Percentiles rank a stretch among this genome's conserved stretches.
phyloP scores from a whole-genome alignment of 441 rosid genomes.

The Euphorbia celastroides region DNA sequence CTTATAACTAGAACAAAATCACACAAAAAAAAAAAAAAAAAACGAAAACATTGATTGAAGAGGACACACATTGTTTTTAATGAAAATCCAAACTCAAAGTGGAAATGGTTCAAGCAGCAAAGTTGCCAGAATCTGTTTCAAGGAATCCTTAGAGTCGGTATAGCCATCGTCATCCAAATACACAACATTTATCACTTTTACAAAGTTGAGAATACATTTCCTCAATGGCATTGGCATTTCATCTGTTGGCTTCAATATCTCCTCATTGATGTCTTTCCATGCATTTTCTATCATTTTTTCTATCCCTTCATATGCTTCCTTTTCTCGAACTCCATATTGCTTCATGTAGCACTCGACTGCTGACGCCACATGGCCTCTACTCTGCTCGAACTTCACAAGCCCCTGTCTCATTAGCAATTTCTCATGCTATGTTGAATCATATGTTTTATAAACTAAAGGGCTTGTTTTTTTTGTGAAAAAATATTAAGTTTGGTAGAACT shows the following conservation, averaged over 20 bases:
- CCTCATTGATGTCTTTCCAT: slow-evolving; percentile 4
- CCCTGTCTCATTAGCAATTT: not conserved
- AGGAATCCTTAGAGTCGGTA: not conserved
- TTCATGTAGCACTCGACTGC: not conserved
- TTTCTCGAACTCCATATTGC: not conserved
- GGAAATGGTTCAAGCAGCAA: not conserved
- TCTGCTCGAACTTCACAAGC: not conserved
- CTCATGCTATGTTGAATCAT: no score
- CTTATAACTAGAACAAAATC: no score
- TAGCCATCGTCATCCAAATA: slow-evolving; percentile 2
- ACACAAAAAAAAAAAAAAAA: no score
- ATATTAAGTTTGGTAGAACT: no score
- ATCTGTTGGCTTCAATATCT: not conserved
- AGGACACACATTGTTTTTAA: no score
- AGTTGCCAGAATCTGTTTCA: not conserved
- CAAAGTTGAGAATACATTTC: not conserved
- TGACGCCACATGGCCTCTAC: not conserved
- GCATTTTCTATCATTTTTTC: not conserved
- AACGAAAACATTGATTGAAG: no score
- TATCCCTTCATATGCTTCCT: not conserved
- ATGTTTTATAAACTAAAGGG: no score
- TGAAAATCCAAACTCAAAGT: not conserved
- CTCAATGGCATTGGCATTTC: not conserved
- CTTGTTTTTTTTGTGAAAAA: no score
- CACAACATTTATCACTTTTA: not conserved